phyloP scores from a whole-genome alignment of 495 filamentous ascomycete genomes.

The Penicillium pancosmium region DNA sequence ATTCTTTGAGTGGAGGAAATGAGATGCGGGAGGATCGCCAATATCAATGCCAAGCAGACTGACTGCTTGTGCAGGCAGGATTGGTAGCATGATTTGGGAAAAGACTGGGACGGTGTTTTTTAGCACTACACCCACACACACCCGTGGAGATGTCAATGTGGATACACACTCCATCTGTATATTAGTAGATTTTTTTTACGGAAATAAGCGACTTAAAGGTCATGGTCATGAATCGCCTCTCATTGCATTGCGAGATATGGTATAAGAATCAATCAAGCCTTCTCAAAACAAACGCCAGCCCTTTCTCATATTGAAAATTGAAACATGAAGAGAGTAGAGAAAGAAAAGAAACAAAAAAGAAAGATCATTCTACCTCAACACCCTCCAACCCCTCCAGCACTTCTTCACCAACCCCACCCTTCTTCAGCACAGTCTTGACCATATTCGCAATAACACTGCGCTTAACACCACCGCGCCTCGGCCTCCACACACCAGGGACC shows the following conservation, averaged over 20 bases:
- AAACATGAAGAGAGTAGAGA: not conserved
- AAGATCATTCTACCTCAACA: conserved; percentile 34
- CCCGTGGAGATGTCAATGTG: not conserved
- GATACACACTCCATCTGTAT: conserved; percentile 7
- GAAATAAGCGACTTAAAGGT: conserved; percentile 1
- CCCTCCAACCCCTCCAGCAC: conserved; percentile 77
- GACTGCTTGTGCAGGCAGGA: not conserved
- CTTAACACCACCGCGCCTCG: conserved; percentile 74
- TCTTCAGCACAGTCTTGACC: conserved; percentile 64
- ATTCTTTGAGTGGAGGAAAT: not conserved
- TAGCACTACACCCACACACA: not conserved
- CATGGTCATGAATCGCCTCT: conserved; percentile 27
- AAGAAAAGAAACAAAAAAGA: not conserved
- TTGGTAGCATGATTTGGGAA: conserved; percentile 2
- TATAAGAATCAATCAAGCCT: conserved; percentile 13
- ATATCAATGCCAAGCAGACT: too few relatives aligned
- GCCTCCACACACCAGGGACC: conserved; percentile 75
- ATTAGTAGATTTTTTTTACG: conserved; percentile 6
- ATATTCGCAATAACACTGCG: conserved; percentile 66
- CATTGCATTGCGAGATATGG: conserved; percentile 6
- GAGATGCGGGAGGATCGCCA: too few relatives aligned
- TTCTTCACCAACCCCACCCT: conserved; percentile 81
- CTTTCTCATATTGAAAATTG: not conserved
- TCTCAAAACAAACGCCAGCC: conserved; percentile 2
- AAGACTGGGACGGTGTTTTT: not conserved